Percentiles rank a stretch among this genome's conserved stretches.
These are phyloP conservation scores for Candida freyschussii DNA, from an alignment of 1,139 yeast species.

Conservation along the genomic window DNA sequence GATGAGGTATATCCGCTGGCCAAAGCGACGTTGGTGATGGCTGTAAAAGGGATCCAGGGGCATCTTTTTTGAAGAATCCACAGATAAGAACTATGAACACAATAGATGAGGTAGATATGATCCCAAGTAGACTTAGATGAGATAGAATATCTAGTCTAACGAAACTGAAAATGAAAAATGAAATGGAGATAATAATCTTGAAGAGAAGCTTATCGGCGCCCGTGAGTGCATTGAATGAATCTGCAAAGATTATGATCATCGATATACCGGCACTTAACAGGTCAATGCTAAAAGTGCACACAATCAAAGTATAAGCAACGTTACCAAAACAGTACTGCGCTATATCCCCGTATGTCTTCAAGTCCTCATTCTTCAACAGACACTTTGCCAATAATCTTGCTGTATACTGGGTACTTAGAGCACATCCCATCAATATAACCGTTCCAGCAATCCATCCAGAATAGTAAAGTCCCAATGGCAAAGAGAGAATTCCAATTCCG, in stretches of 20 bases:
- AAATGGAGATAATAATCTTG: constrained; percentile 35
- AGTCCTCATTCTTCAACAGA: constrained; percentile 52
- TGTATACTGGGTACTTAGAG: constrained; percentile 52
- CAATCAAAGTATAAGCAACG: constrained; percentile 47
- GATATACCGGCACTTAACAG: constrained; percentile 66
- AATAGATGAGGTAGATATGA: constrained; percentile 53
- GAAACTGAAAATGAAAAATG: constrained; percentile 47
- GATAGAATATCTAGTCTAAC: constrained; percentile 62
- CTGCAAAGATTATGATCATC: constrained; percentile 65
- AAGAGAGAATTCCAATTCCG: constrained; percentile 80
- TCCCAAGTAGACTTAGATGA: constrained; percentile 60
- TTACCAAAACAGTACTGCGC: constrained; percentile 59
- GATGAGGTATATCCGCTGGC: constrained; percentile 39
- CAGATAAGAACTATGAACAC: constrained; percentile 39
- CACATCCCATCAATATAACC: constrained; percentile 42
- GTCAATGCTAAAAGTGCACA: constrained; percentile 61
- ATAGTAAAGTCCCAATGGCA: constrained; percentile 73
- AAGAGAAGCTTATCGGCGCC: constrained; percentile 35
- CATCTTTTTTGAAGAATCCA: constrained; percentile 44
- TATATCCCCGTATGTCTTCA: constrained; percentile 75
- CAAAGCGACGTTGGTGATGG: constrained; percentile 41
- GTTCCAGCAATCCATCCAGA: constrained; percentile 77
- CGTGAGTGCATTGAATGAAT: constrained; percentile 59
- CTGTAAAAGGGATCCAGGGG: constrained; percentile 55
- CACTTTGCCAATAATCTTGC: constrained; percentile 51